Conservation (phyloP, 495 filamentous ascomycete genomes). For the Penicillium goetzii region DNA sequence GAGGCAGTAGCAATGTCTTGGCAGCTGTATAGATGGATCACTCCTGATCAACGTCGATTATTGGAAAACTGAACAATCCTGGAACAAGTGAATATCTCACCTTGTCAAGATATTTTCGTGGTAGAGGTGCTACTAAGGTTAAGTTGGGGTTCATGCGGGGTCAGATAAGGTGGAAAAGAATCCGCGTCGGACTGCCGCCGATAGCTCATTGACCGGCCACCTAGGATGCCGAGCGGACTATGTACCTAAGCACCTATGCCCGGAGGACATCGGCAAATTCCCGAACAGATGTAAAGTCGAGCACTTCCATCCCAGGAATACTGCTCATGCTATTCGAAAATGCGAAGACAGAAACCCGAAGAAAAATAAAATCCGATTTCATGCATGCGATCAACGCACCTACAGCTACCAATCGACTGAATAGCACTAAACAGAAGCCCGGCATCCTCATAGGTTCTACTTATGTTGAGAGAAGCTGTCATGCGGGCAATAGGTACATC, state of each 20-base stretch:
- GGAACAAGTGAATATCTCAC: no score
- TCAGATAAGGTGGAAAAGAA: conserved; percentile 16
- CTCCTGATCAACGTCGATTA: neutral
- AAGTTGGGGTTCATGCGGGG: conserved; percentile 15
- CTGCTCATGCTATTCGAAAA: neutral
- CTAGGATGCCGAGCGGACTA: neutral
- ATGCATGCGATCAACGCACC: neutral
- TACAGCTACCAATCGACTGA: neutral
- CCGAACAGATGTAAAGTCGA: neutral
- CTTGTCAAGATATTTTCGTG: neutral
- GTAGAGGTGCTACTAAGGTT: neutral
- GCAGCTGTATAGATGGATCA: neutral
- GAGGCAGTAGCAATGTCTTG: neutral
- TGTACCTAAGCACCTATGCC: no score
- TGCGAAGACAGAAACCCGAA: neutral
- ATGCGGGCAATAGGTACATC: neutral
- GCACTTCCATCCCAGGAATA: neutral
- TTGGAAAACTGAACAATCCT: neutral
- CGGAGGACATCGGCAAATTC: neutral
- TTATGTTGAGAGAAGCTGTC: neutral
- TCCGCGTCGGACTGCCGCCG: conserved; percentile 12
- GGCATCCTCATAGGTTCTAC: neutral
- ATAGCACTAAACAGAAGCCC: neutral
- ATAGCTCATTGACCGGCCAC: neutral
- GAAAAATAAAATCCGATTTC: neutral